These are phyloP conservation scores for Fimicolochytrium jonesii DNA, from an alignment of 192 early-diverging fungal genomes.

Conservation along the genomic window DNA sequence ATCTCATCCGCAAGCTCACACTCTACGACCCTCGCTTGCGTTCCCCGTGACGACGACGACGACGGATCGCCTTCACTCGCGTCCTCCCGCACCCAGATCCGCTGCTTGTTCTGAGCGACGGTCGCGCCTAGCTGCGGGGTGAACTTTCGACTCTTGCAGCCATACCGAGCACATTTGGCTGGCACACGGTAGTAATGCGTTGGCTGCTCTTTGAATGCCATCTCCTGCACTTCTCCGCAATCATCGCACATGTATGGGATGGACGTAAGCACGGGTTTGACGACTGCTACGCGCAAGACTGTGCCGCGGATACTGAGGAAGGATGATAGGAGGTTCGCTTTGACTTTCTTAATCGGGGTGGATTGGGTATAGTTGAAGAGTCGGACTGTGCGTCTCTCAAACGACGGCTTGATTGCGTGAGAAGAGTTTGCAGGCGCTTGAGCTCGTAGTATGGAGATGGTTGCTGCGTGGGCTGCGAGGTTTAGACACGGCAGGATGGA, in stretches of 20 bases:
- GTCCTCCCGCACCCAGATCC: too few species aligned
- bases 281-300: constrained; percentile 69
- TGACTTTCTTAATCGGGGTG: constrained; percentile 66
- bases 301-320: constrained; percentile 72
- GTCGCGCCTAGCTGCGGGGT: constrained; percentile 51
- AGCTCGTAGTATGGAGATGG: too few species aligned
- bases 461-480: too few species aligned
- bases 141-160: constrained; percentile 67
- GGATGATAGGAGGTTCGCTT: constrained; percentile 52
- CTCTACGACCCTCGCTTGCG: too few species aligned
- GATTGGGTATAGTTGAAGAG: constrained; percentile 40
- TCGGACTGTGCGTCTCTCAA: not conserved
- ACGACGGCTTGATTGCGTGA: too few species aligned
- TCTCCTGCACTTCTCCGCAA: constrained; percentile 52
- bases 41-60: too few species aligned
- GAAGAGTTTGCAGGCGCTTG: too few species aligned
- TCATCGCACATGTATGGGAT: constrained; percentile 59
- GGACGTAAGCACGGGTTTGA: constrained; percentile 63
- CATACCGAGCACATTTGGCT: constrained; percentile 51
- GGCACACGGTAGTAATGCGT: constrained; percentile 59
- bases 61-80: too few species aligned
- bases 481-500: too few species aligned
- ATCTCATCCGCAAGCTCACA: constrained; percentile 71
- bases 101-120: too few species aligned
- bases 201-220: constrained; percentile 64